Evolutionary conservation across 2,329 filamentous ascomycete genomes (phyloP).

Genomic region (Coniochaeta prunicola): DNA sequence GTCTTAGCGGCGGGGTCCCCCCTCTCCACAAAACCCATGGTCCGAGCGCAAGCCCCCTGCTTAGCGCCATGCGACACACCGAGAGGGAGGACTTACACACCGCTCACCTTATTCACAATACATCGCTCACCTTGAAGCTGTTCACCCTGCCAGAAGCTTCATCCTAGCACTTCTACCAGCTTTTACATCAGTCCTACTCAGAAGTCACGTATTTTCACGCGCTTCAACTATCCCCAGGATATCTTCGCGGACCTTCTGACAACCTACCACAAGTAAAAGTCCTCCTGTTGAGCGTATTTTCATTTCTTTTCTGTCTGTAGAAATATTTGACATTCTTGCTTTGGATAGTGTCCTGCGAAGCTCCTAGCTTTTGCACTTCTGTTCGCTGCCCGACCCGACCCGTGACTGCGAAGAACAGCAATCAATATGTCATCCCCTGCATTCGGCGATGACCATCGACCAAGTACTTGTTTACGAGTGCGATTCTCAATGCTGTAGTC

Average conservation of each 20-base stretch:
- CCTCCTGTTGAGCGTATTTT: too few species aligned
- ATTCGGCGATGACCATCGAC: not conserved
- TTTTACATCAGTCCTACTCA: not conserved
- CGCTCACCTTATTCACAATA: too few species aligned
- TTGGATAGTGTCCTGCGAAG: not conserved
- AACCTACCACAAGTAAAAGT: too few species aligned
- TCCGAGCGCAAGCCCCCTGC: not conserved
- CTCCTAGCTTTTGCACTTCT: not conserved
- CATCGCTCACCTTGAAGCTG: not conserved
- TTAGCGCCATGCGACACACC: not conserved
- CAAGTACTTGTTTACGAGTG: too few species aligned
- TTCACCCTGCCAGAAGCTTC: not conserved
- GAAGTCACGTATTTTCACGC: not conserved
- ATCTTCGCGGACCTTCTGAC: too few species aligned
- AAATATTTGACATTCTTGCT: not conserved
- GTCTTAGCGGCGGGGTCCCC: not conserved
- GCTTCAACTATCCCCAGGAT: not conserved
- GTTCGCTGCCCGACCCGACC: not conserved
- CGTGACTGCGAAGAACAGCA: not conserved
- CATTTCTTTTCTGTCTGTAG: too few species aligned
- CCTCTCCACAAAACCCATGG: not conserved
- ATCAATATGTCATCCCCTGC: not conserved
- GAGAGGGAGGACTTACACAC: not conserved
- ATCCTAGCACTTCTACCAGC: not conserved
- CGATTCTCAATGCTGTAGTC: too few species aligned